phyloP scores from a whole-genome alignment of 768 basidiomycete species.

The Serendipita sp. region DNA sequence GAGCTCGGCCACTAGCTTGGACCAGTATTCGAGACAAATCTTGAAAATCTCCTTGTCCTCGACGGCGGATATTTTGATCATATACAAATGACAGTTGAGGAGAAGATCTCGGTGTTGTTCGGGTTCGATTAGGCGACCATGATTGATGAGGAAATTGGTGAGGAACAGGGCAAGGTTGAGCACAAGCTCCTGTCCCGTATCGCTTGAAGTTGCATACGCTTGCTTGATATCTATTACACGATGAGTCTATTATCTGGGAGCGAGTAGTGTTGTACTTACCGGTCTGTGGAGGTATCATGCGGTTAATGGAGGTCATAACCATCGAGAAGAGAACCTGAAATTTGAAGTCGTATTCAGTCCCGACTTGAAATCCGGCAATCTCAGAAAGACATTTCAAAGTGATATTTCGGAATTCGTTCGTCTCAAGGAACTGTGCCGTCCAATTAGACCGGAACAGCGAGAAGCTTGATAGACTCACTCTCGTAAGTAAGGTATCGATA shows the following conservation, averaged over 20 bases:
- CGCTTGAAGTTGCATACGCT: slow-evolving; percentile 78
- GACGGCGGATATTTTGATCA: slow-evolving; percentile 96
- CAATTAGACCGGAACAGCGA: slow-evolving; percentile 11
- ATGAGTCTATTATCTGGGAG: not conserved
- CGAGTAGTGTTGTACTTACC: too few relatives aligned
- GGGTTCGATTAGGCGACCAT: slow-evolving; percentile 78
- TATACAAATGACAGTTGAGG: slow-evolving; percentile 92
- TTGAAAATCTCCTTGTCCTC: slow-evolving; percentile 99
- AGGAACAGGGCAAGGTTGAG: slow-evolving; percentile 97
- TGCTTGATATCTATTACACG: slow-evolving; percentile 56
- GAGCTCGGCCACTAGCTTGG: slow-evolving; percentile 85
- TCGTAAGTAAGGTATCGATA: slow-evolving; percentile 80
- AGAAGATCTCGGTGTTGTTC: slow-evolving; percentile 86
- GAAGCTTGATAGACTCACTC: slow-evolving; percentile 42
- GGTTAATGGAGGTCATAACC: slow-evolving; percentile 95
- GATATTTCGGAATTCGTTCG: slow-evolving; percentile 91
- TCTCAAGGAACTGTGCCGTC: slow-evolving; percentile 73
- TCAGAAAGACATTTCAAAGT: slow-evolving; percentile 94
- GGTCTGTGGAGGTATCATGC: slow-evolving; percentile 90
- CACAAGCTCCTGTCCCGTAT: slow-evolving; percentile 91
- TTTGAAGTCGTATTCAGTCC: slow-evolving; percentile 94
- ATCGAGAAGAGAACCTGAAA: slow-evolving; percentile 95
- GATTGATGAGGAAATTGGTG: slow-evolving; percentile 85
- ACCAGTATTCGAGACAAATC: slow-evolving; percentile 96
- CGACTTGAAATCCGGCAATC: slow-evolving; percentile 87